Percentiles rank a stretch among this genome's conserved stretches.
Conservation (phyloP, 2,329 filamentous ascomycete species). For the Tolypocladium endophyticum region DNA sequence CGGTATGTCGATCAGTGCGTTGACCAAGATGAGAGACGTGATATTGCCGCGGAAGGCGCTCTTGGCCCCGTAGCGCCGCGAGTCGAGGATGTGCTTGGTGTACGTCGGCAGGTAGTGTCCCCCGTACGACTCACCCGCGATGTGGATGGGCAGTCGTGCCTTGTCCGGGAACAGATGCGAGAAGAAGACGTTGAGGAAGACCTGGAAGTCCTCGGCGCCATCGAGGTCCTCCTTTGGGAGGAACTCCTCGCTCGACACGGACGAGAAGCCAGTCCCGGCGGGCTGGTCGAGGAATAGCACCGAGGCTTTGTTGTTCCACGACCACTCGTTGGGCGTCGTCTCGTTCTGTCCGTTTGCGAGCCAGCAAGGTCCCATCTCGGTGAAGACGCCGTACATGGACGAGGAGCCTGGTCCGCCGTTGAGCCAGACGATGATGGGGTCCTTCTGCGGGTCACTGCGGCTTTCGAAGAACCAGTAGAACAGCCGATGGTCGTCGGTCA, state of each 20-base stretch:
- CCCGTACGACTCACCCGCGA: slow-evolving; percentile 27
- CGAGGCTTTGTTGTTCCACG: slow-evolving; percentile 39
- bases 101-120: background rate
- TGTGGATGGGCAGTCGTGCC: slow-evolving; percentile 24
- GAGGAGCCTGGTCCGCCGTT: slow-evolving; percentile 48
- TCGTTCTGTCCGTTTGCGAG: slow-evolving; percentile 39
- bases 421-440: slow-evolving; percentile 42
- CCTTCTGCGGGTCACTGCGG: slow-evolving; percentile 13
- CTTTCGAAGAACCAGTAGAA: slow-evolving; percentile 19
- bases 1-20: slow-evolving; percentile 5
- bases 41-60: slow-evolving; percentile 5
- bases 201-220: slow-evolving; percentile 30
- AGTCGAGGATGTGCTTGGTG: slow-evolving; percentile 5
- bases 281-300: slow-evolving; percentile 22
- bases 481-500: slow-evolving; percentile 2
- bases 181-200: slow-evolving; percentile 35
- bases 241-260: slow-evolving; percentile 16
- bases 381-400: slow-evolving; percentile 41
- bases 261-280: slow-evolving; percentile 25
- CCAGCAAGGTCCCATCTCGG: slow-evolving; percentile 41
- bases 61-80: slow-evolving; percentile 1
- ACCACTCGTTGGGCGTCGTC: slow-evolving; percentile 42
- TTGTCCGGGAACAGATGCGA: slow-evolving; percentile 28
- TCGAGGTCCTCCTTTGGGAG: slow-evolving; percentile 19
- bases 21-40: slow-evolving; percentile 3